phyloP scores from a whole-genome alignment of 2,329 filamentous ascomycete genomes.

The Mycosphaerella sp. region DNA sequence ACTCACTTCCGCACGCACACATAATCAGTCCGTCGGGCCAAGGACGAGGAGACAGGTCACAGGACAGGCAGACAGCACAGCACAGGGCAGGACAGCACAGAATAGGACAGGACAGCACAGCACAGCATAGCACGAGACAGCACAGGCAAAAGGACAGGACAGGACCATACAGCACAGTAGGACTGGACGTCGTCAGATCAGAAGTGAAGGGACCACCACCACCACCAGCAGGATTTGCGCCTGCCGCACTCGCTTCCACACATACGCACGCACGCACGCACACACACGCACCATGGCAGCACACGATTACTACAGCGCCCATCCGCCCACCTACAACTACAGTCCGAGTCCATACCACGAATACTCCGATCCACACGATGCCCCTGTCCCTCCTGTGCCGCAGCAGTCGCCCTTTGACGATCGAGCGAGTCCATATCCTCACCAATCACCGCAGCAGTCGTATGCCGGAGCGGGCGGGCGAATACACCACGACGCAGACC shows the following conservation, averaged over 20 bases:
- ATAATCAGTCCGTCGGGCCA: too few species aligned
- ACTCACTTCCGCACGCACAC: too few species aligned
- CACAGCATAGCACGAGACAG: too few species aligned
- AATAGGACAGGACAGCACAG: too few species aligned
- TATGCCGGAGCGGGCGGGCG: conserved; percentile 56
- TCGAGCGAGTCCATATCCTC: conserved; percentile 25
- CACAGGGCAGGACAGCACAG: too few species aligned
- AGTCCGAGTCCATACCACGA: conserved; percentile 33
- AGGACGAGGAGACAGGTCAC: too few species aligned
- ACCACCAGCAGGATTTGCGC: not conserved
- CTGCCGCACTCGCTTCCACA: conserved; percentile 5
- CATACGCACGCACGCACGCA: not conserved
- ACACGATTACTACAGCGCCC: conserved; percentile 47
- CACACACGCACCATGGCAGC: conserved; percentile 17
- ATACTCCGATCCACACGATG: conserved; percentile 42
- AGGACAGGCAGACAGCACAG: too few species aligned
- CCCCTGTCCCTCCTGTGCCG: conserved; percentile 31
- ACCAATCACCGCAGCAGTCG: conserved; percentile 29
- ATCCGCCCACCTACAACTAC: conserved; percentile 34
- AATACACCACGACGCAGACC: conserved; percentile 39
- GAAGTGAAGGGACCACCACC: too few species aligned
- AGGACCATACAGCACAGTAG: too few species aligned
- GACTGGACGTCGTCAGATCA: too few species aligned
- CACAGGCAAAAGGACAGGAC: too few species aligned
- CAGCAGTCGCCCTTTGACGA: conserved; percentile 32